Evolutionary conservation across 306 rosid species (phyloP), one percentile per base, ranked within the genome.

Genomic region (Neltuma alba): DNA sequence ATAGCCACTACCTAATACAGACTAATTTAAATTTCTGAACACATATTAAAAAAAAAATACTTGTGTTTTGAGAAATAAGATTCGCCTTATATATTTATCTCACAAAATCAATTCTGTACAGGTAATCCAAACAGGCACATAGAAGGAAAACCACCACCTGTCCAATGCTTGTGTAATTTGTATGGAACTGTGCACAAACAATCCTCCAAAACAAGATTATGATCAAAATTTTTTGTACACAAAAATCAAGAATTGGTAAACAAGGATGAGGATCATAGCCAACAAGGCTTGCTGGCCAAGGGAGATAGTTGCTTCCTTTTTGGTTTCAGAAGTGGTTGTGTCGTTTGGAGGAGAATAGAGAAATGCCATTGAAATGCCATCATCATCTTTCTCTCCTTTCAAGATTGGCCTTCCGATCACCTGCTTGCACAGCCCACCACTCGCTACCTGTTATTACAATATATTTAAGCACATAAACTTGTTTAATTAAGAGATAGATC

Each of bases 351-450:
- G 81, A 66, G 93, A 83, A 82, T 83, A 92, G 20, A 92, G 95
- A 78, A 94, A 89, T 70, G 93, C 95, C 93, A 94, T 89, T 71
- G 97, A 94, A 65, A 91, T 89, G 60, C 54, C 70, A 38, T 84
- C 88, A 74, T 21, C 7, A 25, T 71, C 86, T 41, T 77, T 77
- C 47, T 81, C 86, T 28, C 83, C 83, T 76, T 70, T 84, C 76
- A 87, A 94, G 63, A 91, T 87, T 69, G 97, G 89, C 80, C 93
- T 91, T 81, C 99, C 97, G 12, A 87, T 89, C 77, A 92, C 99
- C 23, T 89, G 93, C 91, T 87, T 94, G 85, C 84, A 91, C 34
- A 76, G 78, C 57, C 94, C 91, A 18, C 89, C 91, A 81, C 91
- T 92, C 82, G 85, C 41, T 57, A 60, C 80, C 99, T 94, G 85